Percentiles rank a stretch among this genome's conserved stretches.
Evolutionary conservation across 352 stramenopile genomes (phyloP).

Genomic region (Phytophthora rubi): DNA sequence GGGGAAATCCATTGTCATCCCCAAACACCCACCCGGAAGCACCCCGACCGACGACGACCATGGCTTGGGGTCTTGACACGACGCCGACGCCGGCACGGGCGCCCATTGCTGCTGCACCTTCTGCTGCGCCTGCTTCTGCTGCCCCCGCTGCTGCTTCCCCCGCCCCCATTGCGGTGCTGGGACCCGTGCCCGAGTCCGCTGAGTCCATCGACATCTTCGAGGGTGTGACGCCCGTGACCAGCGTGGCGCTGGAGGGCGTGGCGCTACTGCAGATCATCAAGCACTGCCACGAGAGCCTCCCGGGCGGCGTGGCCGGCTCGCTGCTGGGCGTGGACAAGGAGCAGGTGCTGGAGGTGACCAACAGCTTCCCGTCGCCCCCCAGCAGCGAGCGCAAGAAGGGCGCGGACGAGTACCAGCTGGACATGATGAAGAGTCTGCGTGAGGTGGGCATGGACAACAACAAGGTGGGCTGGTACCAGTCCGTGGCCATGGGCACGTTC

Average conservation of each 20-base stretch:
- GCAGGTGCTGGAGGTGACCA: conserved; percentile 95
- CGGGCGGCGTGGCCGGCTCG: conserved; percentile 93
- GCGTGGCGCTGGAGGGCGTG: conserved; percentile 81
- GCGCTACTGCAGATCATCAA: conserved; percentile 97
- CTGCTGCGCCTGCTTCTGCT: conserved; percentile 1
- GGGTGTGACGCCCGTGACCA: conserved; percentile 63
- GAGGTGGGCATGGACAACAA: conserved; percentile 99
- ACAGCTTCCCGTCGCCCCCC: conserved; percentile 96
- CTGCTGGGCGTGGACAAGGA: conserved; percentile 95
- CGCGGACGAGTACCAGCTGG: conserved; percentile 96
- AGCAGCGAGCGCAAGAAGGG: conserved; percentile 82
- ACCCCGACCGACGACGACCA: conserved; percentile 29
- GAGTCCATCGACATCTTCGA: conserved; percentile 81
- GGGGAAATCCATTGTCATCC: conserved; percentile 30
- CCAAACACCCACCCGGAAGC: conserved; percentile 23
- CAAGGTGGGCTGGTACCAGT: conserved; percentile 99
- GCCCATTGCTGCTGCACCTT: conserved; percentile 19
- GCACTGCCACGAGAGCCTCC: conserved; percentile 97
- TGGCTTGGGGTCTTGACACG: conserved; percentile 69
- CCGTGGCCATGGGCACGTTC: conserved; percentile 96
- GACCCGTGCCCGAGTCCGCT: conserved; percentile 31
- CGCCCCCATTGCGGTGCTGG: conserved; percentile 15
- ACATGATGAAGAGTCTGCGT: conserved; percentile 99
- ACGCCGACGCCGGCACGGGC: conserved; percentile 36
- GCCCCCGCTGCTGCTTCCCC: conserved; percentile 5